Evolutionary conservation across 768 basidiomycete genomes (phyloP).

Genomic region (Exidia glandulosa): DNA sequence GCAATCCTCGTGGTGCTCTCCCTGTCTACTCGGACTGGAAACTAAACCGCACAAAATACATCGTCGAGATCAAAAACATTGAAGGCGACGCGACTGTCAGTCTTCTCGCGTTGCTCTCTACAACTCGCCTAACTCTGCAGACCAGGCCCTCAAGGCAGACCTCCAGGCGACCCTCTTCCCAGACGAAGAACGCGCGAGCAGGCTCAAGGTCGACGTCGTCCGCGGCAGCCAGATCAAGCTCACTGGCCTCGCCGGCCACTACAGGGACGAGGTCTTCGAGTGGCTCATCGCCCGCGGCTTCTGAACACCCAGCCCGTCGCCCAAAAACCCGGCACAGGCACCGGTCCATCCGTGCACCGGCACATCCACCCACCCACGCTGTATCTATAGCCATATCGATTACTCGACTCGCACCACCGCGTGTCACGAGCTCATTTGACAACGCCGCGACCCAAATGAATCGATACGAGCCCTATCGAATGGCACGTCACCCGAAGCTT

Average conservation of each 20-base stretch:
- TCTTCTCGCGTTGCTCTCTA: slow-evolving; percentile 5
- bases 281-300: slow-evolving; percentile 62
- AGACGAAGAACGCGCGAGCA: slow-evolving; percentile 34
- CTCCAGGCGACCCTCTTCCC: slow-evolving; percentile 41
- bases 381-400: too few species aligned
- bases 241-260: slow-evolving; percentile 40
- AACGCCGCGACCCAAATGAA: too few species aligned
- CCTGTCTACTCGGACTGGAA: slow-evolving; percentile 70
- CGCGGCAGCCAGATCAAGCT: slow-evolving; percentile 46
- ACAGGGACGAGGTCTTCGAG: slow-evolving; percentile 47
- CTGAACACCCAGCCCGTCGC: too few species aligned
- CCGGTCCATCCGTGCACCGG: too few species aligned
- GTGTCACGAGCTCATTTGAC: too few species aligned
- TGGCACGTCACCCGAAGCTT: too few species aligned
- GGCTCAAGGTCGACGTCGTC: slow-evolving; percentile 36
- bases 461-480: too few species aligned
- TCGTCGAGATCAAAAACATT: slow-evolving; percentile 54
- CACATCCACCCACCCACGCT: too few species aligned
- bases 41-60: slow-evolving; percentile 48
- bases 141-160: slow-evolving; percentile 50
- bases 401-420: too few species aligned
- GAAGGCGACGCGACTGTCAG: slow-evolving; percentile 51
- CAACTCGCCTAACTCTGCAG: slow-evolving; percentile 1
- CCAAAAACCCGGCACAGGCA: too few species aligned
- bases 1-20: slow-evolving; percentile 55